Evolutionary conservation across 805 yeast genomes (phyloP).

Genomic region (Candida bentonensis): DNA sequence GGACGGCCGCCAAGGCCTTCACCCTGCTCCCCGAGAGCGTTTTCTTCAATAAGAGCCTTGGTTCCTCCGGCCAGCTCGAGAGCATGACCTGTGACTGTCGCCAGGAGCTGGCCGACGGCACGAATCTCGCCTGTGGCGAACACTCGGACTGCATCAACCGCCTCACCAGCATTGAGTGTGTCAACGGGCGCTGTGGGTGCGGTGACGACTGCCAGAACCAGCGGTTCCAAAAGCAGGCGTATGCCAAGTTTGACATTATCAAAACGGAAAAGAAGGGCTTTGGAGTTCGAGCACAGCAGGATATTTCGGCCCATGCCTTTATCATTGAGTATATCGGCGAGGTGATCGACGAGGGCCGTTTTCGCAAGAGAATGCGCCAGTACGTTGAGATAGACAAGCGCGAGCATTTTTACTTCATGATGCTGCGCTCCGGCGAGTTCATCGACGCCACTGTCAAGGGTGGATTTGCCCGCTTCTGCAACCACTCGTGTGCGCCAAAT

Average conservation of each 20-base stretch:
- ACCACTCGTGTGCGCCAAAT: constrained; percentile 92
- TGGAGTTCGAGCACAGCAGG: constrained; percentile 63
- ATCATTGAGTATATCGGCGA: constrained; percentile 91
- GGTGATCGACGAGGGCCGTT: constrained; percentile 69
- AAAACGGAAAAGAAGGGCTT: constrained; percentile 76
- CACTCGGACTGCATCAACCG: constrained; percentile 85
- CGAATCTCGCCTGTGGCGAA: constrained; percentile 64
- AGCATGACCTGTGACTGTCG: constrained; percentile 87
- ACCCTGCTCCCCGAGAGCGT: constrained; percentile 40
- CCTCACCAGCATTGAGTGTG: constrained; percentile 84
- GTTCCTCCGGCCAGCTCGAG: constrained; percentile 63
- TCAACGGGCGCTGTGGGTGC: constrained; percentile 53
- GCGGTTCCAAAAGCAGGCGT: constrained; percentile 65
- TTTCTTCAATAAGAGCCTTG: constrained; percentile 48
- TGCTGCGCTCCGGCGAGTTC: constrained; percentile 83
- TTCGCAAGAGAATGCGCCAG: constrained; percentile 55
- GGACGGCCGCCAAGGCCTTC: constrained; percentile 54
- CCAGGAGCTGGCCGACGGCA: constrained; percentile 27
- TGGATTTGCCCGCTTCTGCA: constrained; percentile 78
- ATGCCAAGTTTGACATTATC: constrained; percentile 68
- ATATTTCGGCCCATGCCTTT: constrained; percentile 49
- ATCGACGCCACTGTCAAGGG: constrained; percentile 92
- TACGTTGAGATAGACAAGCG: constrained; percentile 51
- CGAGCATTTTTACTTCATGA: constrained; percentile 88
- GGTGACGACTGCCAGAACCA: constrained; percentile 76